Evolutionary conservation across 176 grass and related monocot genomes (phyloP), one percentile per base, ranked within the genome.

Genomic region (Phragmites australis): DNA sequence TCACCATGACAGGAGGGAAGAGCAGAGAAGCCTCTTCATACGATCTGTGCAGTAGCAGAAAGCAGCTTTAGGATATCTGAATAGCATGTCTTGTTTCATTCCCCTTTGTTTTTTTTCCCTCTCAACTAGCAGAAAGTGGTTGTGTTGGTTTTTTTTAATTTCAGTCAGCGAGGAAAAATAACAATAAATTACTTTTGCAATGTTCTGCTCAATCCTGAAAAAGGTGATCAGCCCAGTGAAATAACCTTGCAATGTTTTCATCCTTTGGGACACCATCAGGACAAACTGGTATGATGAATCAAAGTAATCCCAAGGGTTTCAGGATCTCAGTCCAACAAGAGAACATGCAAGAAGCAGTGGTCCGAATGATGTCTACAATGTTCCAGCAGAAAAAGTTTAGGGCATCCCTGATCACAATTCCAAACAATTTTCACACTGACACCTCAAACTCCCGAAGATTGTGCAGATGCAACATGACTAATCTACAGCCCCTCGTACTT

Each of bases 21-120:
- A 83, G 62, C 57, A 79, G 17, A 71, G 68, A 54, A 59, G 54
- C 74, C 72, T 80, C 69, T 81, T 78, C 64, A 68, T 85, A 59
- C 9, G 17, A 65, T 48, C 61, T 87, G 80, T 68, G 64, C 40
- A 58, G 32, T 80, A 74, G 75, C 62, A 81, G 45, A 42, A 57
- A 32, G 12, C 8, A 68, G 49, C 37, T 48, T 45, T 71, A 54
- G 82, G 51, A 63, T 61, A 77, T 77, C 65, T 84, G 10, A 81
- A 72, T 81, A 44, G 77, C 10, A 47, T 48, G 17, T 37, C 71
- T 71, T 74, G 40, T 54, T 75, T 41, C 39, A n/a, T 68, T 27
- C 50, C 76, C n/a, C 10, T 37, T 22, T 23, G 45, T 83, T 31
- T 70, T 72, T 64, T 70, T 30, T 22, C 31, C 57, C 30, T n/a